A percentile compares a stretch with the other conserved stretches of the same genome.
These are phyloP conservation scores for Davidsoniella australis DNA, from an alignment of 2,329 filamentous ascomycete species.

Conservation along the genomic window DNA sequence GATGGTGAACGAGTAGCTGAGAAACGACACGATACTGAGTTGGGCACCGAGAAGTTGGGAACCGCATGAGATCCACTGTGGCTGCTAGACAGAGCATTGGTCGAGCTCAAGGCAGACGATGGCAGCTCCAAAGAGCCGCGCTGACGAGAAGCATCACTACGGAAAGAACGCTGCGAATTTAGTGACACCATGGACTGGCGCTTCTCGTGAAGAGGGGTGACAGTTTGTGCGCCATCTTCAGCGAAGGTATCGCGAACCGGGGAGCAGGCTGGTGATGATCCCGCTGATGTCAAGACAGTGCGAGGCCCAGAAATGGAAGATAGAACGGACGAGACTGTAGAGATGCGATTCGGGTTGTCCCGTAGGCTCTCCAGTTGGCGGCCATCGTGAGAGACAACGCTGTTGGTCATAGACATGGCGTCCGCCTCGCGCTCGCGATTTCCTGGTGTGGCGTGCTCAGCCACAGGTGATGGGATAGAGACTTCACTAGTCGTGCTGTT, in stretches of 20 bases:
- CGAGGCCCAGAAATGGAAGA: conserved; percentile 35
- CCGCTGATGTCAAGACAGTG: conserved; percentile 40
- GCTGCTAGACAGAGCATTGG: not conserved
- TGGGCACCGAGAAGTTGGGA: conserved; percentile 12
- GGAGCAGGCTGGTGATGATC: conserved; percentile 40
- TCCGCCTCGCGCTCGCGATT: conserved; percentile 18
- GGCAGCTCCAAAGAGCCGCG: conserved; percentile 3
- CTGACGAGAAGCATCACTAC: conserved; percentile 17
- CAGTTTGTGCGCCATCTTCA: conserved; percentile 19
- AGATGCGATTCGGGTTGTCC: conserved; percentile 39
- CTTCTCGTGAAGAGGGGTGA: conserved; percentile 31
- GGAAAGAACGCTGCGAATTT: conserved; percentile 21
- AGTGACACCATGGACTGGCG: conserved; percentile 34
- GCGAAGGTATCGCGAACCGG: conserved; percentile 35
- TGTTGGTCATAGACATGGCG: conserved; percentile 39
- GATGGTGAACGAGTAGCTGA: conserved; percentile 9
- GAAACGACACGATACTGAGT: conserved; percentile 5
- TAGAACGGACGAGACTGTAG: conserved; percentile 37
- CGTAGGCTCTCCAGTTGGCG: conserved; percentile 39
- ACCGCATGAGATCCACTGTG: not conserved
- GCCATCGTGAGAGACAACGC: conserved; percentile 40
- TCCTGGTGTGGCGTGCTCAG: not conserved
- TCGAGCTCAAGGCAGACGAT: too few relatives aligned
- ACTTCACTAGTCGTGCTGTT: conserved; percentile 14
- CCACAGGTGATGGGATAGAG: conserved; percentile 2